phyloP scores from a whole-genome alignment of 177 flowering plant species.

The Telopea speciosissima region DNA sequence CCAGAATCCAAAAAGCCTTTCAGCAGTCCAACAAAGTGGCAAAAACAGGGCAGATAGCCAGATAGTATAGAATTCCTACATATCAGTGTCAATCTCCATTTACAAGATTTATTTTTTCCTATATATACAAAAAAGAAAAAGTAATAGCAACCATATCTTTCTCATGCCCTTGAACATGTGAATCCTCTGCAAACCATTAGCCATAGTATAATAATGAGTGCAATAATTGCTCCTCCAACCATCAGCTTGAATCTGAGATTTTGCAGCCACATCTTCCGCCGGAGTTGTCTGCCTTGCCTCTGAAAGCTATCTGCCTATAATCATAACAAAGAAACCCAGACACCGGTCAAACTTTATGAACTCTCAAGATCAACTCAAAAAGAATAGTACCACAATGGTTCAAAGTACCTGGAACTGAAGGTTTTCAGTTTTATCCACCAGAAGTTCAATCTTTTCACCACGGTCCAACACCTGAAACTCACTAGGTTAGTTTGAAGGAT shows the following conservation, averaged over 20 bases:
- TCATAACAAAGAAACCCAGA: not conserved
- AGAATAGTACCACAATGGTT: not conserved
- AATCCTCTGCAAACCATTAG: conserved; percentile 53
- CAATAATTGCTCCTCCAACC: conserved; percentile 53
- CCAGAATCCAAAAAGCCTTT: not conserved
- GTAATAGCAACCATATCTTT: not conserved
- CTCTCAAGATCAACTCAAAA: not conserved
- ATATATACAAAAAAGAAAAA: not conserved
- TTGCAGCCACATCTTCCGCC: conserved; percentile 93
- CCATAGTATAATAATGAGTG: conserved; percentile 59
- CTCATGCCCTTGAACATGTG: conserved; percentile 30
- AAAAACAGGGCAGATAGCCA: not conserved
- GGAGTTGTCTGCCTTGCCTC: conserved; percentile 91
- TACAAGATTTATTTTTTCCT: not conserved
- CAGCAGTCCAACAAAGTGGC: not conserved
- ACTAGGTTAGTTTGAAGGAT: not conserved
- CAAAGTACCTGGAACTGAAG: conserved; percentile 85
- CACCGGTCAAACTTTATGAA: conserved; percentile 4
- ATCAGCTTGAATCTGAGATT: conserved; percentile 73
- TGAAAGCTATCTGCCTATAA: conserved; percentile 95
- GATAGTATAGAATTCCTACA: not conserved
- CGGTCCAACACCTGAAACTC: conserved; percentile 81
- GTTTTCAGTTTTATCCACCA: conserved; percentile 93
- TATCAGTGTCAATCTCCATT: not conserved
- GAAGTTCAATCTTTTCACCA: conserved; percentile 90